Conservation (phyloP, 179 eudicot genomes). For the Sideroxylon spinosum region DNA sequence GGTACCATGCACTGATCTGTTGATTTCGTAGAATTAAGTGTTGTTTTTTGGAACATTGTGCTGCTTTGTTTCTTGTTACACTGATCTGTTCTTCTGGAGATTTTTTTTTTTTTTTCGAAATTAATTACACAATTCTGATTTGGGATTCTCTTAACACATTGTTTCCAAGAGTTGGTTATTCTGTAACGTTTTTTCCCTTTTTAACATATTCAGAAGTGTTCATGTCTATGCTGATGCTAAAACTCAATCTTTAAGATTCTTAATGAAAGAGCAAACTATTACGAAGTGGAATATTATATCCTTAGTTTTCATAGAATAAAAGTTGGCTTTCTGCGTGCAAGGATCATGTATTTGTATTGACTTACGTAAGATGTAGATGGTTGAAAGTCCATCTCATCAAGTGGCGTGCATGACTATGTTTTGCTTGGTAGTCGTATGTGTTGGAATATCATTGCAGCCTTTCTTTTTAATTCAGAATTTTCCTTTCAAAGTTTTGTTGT, state of each 20-base stretch:
- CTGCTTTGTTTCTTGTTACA: not conserved
- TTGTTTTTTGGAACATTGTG: too few species aligned
- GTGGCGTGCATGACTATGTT: not conserved
- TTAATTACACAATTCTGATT: not conserved
- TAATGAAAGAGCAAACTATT: not conserved
- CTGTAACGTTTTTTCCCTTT: not conserved
- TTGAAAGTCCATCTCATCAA: not conserved
- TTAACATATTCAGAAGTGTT: not conserved
- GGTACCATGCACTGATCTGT: too few species aligned
- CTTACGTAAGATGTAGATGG: not conserved
- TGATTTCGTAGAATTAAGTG: too few species aligned
- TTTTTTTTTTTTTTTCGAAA: not conserved
- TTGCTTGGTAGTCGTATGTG: not conserved
- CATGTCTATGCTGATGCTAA: not conserved
- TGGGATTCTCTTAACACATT: not conserved
- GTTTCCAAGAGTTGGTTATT: not conserved
- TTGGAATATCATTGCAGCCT: constrained; percentile 3
- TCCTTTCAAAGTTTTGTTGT: not conserved
- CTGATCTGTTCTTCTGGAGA: not conserved
- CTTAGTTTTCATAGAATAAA: too few species aligned
- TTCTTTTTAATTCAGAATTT: not conserved
- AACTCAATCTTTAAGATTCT: not conserved
- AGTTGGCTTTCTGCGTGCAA: not conserved
- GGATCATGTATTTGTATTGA: not conserved
- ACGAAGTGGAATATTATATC: not conserved